phyloP scores from a whole-genome alignment of 2,329 filamentous ascomycete genomes.

The Calycina herbarum region DNA sequence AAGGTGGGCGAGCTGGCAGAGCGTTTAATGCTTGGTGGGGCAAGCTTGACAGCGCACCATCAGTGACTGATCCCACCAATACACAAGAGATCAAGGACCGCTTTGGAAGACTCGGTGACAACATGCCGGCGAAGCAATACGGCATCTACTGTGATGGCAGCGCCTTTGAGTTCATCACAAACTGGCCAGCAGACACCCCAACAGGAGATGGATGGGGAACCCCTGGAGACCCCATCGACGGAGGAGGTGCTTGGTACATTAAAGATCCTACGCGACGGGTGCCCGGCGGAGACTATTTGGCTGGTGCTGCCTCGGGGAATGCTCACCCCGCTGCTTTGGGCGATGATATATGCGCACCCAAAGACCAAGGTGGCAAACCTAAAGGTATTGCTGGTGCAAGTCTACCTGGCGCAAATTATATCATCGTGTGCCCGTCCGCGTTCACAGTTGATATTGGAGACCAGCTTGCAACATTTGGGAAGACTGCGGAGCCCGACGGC shows the following conservation, averaged over 20 bases:
- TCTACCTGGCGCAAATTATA: background rate
- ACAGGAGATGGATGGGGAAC: background rate
- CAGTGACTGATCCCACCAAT: background rate
- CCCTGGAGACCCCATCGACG: background rate
- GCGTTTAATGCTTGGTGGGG: background rate
- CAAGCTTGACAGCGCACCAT: background rate
- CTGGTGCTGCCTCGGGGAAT: no score
- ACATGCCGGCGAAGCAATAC: background rate
- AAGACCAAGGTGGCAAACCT: background rate
- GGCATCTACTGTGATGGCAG: constrained; percentile 3
- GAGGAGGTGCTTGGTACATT: background rate
- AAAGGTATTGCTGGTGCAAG: background rate
- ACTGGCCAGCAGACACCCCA: background rate
- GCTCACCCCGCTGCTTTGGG: no score
- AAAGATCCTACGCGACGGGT: no score
- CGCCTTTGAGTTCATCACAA: background rate
- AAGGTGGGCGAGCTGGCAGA: background rate
- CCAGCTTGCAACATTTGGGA: background rate
- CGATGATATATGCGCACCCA: no score
- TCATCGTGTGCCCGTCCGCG: background rate
- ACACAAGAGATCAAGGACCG: background rate
- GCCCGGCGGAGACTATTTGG: no score
- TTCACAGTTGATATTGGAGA: background rate
- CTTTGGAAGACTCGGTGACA: background rate
- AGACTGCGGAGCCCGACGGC: background rate